These are phyloP conservation scores for Apiospora sp. DNA, from an alignment of 2,329 filamentous ascomycete genomes.

Conservation along the genomic window DNA sequence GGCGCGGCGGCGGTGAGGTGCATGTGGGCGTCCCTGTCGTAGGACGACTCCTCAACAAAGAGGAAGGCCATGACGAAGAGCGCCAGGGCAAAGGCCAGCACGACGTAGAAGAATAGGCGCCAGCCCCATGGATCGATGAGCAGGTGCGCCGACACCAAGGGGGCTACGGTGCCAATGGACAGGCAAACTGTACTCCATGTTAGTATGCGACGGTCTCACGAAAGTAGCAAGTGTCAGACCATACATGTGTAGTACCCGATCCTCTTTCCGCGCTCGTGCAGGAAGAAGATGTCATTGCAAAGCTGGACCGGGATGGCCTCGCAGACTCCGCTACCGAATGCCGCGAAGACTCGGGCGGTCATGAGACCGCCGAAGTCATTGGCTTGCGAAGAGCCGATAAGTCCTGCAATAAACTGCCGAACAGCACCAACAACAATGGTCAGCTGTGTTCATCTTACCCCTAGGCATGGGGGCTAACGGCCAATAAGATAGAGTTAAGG, in stretches of 20 bases:
- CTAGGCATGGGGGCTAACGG: background rate
- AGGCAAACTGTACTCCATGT: conserved; percentile 51
- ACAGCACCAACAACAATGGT: background rate
- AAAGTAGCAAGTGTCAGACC: background rate
- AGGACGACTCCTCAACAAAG: conserved; percentile 60
- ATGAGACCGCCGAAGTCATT: conserved; percentile 48
- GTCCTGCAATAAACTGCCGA: conserved; percentile 48
- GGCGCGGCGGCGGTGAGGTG: conserved; percentile 25
- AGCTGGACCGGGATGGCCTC: conserved; percentile 55
- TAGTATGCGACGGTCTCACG: background rate
- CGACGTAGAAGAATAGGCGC: conserved; percentile 68
- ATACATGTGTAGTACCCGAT: conserved; percentile 66
- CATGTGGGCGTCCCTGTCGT: conserved; percentile 43
- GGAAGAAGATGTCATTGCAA: conserved; percentile 55
- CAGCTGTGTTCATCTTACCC: background rate
- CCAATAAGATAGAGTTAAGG: background rate
- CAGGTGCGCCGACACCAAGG: conserved; percentile 68
- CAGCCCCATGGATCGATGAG: conserved; percentile 64
- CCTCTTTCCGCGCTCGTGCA: conserved; percentile 58
- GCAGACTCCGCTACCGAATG: conserved; percentile 52
- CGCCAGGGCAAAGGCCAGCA: conserved; percentile 60
- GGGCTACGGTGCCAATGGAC: conserved; percentile 62
- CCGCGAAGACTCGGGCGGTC: conserved; percentile 49
- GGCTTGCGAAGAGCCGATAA: conserved; percentile 48
- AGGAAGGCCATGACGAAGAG: conserved; percentile 55